These are phyloP conservation scores for Pyrenochaeta sp. DNA, from an alignment of 2,329 filamentous ascomycete species.

Conservation along the genomic window DNA sequence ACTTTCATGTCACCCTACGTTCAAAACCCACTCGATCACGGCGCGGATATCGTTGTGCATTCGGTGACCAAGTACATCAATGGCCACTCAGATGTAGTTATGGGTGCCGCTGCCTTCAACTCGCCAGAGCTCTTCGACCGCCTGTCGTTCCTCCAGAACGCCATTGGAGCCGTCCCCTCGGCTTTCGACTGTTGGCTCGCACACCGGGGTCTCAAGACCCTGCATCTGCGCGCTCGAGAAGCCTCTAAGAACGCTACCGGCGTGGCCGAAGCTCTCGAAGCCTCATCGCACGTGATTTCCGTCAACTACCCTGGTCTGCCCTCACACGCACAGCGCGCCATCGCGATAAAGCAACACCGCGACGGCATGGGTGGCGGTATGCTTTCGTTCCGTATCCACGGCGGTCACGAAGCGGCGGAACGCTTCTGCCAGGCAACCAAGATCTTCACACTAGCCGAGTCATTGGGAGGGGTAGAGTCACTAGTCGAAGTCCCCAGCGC, in stretches of 20 bases:
- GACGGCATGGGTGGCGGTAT: conserved; percentile 95
- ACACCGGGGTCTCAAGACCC: conserved; percentile 94
- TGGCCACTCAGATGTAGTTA: conserved; percentile 93
- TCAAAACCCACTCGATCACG: conserved; percentile 93
- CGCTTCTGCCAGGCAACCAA: conserved; percentile 89
- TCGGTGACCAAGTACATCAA: conserved; percentile 99
- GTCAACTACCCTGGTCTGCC: conserved; percentile 96
- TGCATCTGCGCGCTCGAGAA: conserved; percentile 90
- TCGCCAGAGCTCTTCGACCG: conserved; percentile 78
- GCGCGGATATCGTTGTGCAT: conserved; percentile 96
- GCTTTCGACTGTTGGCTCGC: conserved; percentile 98
- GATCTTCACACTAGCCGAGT: conserved; percentile 94
- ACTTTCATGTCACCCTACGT: conserved; percentile 97
- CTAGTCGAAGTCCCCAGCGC: conserved; percentile 90
- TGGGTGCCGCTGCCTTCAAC: conserved; percentile 97
- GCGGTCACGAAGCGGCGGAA: conserved; percentile 85
- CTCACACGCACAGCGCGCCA: conserved; percentile 84
- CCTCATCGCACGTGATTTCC: conserved; percentile 80
- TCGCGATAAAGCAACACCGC: conserved; percentile 91
- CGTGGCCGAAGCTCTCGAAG: conserved; percentile 79
- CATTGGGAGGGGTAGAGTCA: conserved; percentile 88
- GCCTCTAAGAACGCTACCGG: conserved; percentile 81
- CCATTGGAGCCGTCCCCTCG: conserved; percentile 92
- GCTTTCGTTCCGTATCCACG: conserved; percentile 93
- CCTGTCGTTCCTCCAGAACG: conserved; percentile 93